These are phyloP conservation scores for Coemansia sp. DNA, from an alignment of 192 early-diverging fungal genomes.

Conservation along the genomic window DNA sequence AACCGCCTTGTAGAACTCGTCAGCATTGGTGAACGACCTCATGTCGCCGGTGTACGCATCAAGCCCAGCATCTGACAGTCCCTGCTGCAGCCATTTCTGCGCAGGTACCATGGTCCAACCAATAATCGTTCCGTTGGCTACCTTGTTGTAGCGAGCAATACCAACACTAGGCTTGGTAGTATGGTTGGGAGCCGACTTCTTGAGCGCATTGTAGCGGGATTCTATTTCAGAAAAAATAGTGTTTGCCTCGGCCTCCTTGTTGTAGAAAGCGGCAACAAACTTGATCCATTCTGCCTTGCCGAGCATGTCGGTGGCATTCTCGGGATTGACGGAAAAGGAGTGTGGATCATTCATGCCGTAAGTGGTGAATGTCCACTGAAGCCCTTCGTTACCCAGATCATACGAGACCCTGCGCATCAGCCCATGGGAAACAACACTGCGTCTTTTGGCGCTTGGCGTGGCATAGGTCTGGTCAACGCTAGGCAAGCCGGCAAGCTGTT, in stretches of 20 bases:
- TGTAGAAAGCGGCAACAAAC: conserved; percentile 42
- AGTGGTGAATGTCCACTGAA: conserved; percentile 56
- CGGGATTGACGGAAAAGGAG: conserved; percentile 44
- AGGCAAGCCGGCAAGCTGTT: conserved; percentile 50
- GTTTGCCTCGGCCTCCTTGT: conserved; percentile 44
- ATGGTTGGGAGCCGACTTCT: conserved; percentile 12
- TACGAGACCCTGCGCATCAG: conserved; percentile 46
- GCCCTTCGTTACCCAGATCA: conserved; percentile 51
- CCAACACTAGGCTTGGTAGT: conserved; percentile 28
- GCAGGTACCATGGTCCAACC: conserved; percentile 47
- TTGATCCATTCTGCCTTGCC: conserved; percentile 54
- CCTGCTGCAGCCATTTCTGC: conserved; percentile 49
- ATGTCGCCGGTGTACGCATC: conserved; percentile 37
- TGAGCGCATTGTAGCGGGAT: conserved; percentile 34
- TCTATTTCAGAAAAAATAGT: conserved; percentile 40
- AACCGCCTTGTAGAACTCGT: conserved; percentile 57
- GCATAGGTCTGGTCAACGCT: conserved; percentile 39
- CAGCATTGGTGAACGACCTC: conserved; percentile 30
- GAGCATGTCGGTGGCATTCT: conserved; percentile 40
- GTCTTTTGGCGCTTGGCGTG: conserved; percentile 19
- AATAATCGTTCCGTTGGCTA: conserved; percentile 41
- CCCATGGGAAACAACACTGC: background rate
- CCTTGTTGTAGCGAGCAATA: conserved; percentile 49
- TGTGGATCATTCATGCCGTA: conserved; percentile 52
- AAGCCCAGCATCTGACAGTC: conserved; percentile 62